phyloP scores from a whole-genome alignment of 202 grass and related monocot species.

The Panicum virgatum region DNA sequence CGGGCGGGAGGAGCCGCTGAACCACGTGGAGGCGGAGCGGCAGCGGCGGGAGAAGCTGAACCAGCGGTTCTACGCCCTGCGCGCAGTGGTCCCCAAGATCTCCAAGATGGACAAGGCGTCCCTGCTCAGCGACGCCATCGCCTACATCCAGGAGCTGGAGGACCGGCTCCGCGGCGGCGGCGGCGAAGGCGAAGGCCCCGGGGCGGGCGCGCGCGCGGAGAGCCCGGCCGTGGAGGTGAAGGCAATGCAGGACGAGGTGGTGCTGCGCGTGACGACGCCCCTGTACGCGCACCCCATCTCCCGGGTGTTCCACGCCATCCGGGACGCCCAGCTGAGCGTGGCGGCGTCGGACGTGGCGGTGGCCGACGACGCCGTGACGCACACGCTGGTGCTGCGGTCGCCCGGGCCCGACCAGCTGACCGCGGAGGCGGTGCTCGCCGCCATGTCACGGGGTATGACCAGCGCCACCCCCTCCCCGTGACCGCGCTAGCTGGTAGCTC shows the following conservation, averaged over 20 bases:
- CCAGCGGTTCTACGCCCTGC: conserved; percentile 90
- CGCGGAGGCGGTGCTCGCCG: conserved; percentile 65
- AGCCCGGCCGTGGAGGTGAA: conserved; percentile 55
- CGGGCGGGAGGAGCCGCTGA: conserved; percentile 85
- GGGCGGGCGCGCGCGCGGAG: background rate
- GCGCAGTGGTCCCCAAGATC: conserved; percentile 82
- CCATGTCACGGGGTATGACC: conserved; percentile 57
- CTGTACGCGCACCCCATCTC: conserved; percentile 62
- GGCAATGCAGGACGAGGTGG: conserved; percentile 61
- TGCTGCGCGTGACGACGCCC: conserved; percentile 71
- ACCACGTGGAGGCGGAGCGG: conserved; percentile 96
- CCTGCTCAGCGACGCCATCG: conserved; percentile 81
- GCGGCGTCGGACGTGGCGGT: conserved; percentile 62
- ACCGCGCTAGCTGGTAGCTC: background rate
- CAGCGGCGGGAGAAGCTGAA: conserved; percentile 91
- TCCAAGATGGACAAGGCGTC: conserved; percentile 98
- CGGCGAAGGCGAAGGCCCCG: background rate
- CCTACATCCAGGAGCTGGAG: conserved; percentile 89
- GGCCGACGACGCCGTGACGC: conserved; percentile 54
- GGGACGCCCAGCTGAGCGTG: conserved; percentile 50
- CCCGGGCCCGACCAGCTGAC: conserved; percentile 58
- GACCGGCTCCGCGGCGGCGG: conserved; percentile 37
- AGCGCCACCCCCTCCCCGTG: conserved; percentile 50
- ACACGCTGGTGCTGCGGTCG: conserved; percentile 73
- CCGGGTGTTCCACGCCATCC: conserved; percentile 55